A percentile compares a stretch with the other conserved stretches of the same genome.
Evolutionary conservation across 345 rosid species (phyloP).

Genomic region (Capsella bursapastoris): DNA sequence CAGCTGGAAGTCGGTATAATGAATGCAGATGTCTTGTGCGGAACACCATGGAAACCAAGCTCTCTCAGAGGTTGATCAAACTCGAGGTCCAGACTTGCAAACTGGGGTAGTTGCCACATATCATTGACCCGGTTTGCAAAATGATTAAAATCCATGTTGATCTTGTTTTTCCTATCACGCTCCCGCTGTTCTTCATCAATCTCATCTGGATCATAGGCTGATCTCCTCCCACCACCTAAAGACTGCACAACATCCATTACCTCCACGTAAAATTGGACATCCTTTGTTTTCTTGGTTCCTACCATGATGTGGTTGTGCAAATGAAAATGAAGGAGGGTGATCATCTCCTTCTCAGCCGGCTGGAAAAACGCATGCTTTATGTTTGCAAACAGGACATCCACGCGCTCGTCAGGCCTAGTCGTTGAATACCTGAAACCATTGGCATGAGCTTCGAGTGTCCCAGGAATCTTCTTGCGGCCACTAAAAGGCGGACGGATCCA

Average conservation of each 20-base stretch:
- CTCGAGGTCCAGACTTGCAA: conserved; percentile 79
- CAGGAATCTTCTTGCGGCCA: conserved; percentile 89
- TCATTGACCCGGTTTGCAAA: conserved; percentile 87
- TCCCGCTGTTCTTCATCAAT: conserved; percentile 94
- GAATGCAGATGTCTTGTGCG: conserved; percentile 75
- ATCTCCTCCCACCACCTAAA: conserved; percentile 86
- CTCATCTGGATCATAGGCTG: conserved; percentile 97
- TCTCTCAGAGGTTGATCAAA: conserved; percentile 95
- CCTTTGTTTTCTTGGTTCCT: conserved; percentile 91
- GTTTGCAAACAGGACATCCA: conserved; percentile 82
- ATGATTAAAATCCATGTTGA: conserved; percentile 81
- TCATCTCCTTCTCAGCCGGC: conserved; percentile 96
- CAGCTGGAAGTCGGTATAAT: conserved; percentile 90
- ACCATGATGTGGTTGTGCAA: conserved; percentile 97
- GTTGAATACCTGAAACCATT: conserved; percentile 90
- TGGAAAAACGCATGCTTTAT: conserved; percentile 92
- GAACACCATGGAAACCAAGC: conserved; percentile 96
- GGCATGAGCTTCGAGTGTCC: conserved; percentile 81
- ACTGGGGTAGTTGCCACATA: conserved; percentile 86
- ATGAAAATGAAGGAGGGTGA: conserved; percentile 83
- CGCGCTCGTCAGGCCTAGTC: conserved; percentile 78
- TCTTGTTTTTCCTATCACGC: conserved; percentile 82
- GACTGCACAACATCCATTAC: conserved; percentile 95
- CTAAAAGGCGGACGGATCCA: conserved; percentile 92
- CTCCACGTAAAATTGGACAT: conserved; percentile 89